phyloP scores from a whole-genome alignment of 2,329 filamentous ascomycete species.

The Alternaria triticina region DNA sequence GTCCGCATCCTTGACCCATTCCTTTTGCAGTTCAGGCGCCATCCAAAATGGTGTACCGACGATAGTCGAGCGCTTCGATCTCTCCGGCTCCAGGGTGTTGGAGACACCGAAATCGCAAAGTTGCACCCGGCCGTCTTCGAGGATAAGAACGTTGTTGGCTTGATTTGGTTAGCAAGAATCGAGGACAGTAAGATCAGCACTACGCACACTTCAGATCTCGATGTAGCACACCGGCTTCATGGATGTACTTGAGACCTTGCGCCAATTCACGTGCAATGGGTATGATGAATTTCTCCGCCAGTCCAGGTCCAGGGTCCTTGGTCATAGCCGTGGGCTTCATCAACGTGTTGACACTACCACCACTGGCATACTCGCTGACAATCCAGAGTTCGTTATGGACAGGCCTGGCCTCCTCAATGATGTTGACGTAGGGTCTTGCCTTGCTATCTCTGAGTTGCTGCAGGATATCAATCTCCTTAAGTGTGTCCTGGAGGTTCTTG shows the following conservation, averaged over 20 bases:
- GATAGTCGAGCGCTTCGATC: conserved; percentile 79
- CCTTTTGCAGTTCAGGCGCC: conserved; percentile 71
- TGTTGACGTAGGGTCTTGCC: conserved; percentile 83
- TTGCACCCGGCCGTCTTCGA: conserved; percentile 77
- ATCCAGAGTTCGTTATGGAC: conserved; percentile 86
- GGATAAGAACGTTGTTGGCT: conserved; percentile 79
- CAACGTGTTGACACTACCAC: conserved; percentile 76
- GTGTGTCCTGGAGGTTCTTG: conserved; percentile 58
- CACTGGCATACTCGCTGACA: conserved; percentile 84
- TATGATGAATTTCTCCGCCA: conserved; percentile 68
- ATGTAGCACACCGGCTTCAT: conserved; percentile 71
- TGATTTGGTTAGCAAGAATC: background rate
- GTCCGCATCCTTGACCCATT: conserved; percentile 62
- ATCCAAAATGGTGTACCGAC: conserved; percentile 88
- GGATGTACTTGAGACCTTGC: conserved; percentile 64
- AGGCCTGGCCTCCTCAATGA: conserved; percentile 78
- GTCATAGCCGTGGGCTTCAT: conserved; percentile 55
- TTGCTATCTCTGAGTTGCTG: conserved; percentile 75
- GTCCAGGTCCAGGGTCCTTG: conserved; percentile 39
- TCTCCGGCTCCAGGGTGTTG: conserved; percentile 75
- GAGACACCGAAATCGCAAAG: conserved; percentile 87
- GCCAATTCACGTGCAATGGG: conserved; percentile 69
- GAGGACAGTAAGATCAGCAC: background rate
- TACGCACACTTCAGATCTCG: conserved; percentile 66
- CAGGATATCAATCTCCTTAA: conserved; percentile 70